These are phyloP conservation scores for Coffea eugenioides DNA, from an alignment of 257 asterid species.

Conservation along the genomic window DNA sequence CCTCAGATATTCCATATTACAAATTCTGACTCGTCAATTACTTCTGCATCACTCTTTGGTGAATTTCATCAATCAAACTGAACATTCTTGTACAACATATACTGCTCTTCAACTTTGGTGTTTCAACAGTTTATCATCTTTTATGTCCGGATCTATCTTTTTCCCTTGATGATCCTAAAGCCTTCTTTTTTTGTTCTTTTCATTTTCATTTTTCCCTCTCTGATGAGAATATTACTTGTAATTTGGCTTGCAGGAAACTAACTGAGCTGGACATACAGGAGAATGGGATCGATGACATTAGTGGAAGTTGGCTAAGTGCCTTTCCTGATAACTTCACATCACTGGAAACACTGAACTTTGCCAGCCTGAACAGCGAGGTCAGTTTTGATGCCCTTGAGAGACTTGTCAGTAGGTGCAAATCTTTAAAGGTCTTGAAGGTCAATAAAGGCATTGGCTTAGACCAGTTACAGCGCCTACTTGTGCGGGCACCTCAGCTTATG, in stretches of 20 bases:
- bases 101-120: neutral
- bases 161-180: neutral
- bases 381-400: slow-evolving; percentile 68
- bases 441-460: slow-evolving; percentile 56
- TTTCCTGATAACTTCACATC: slow-evolving; percentile 74
- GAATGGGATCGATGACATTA: slow-evolving; percentile 51
- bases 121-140: neutral
- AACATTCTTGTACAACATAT: neutral
- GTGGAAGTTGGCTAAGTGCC: slow-evolving; percentile 71
- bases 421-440: slow-evolving; percentile 67
- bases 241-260: slow-evolving; percentile 53
- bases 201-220: neutral
- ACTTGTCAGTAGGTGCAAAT: slow-evolving; percentile 75
- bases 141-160: neutral
- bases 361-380: slow-evolving; percentile 62
- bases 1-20: neutral
- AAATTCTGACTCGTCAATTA: neutral
- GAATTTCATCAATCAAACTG: neutral
- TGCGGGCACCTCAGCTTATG: slow-evolving; percentile 49
- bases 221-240: neutral
- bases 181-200: neutral
- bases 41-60: neutral
- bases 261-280: slow-evolving; percentile 88
- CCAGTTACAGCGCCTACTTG: slow-evolving; percentile 57
- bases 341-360: slow-evolving; percentile 68